Evolutionary conservation across 2,329 filamentous ascomycete genomes (phyloP), one percentile per base, ranked within the genome.

Genomic region (Shiraia sp.): DNA sequence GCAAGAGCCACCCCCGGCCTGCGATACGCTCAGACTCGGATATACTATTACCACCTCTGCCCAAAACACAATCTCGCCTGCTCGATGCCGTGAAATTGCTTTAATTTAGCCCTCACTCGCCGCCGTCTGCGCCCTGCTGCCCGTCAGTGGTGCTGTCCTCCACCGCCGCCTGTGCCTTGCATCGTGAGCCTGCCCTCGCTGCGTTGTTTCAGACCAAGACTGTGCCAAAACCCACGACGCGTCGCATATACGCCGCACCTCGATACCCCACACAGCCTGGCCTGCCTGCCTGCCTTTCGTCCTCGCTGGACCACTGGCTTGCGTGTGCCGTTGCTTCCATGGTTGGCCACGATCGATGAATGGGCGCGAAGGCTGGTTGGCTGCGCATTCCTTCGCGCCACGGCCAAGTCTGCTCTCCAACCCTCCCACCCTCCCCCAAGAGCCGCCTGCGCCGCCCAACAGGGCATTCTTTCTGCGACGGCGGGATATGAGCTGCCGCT

Each of bases 21-120:
- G 35, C 53, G 56, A 58, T 59, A 58, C 52, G 56, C 55, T 57
- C 52, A 53, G 55, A 59, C 55, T 42, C 38, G 36, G 40, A 48
- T 40, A 38, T 24, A 12, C 24, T 13, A 28, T 23, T 15, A 14
- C 12, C 4, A 31, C 38, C 26, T 38, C 33, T 40, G 30, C 42
- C 19, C 32, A 37, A 28, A 37, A 28, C 26, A 17, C 32, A 35
- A 44, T 41, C 27, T 40, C 34, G 41, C 32, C 22, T 28, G 19
- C 24, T 22, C 17, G 16, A 17, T 19, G 24, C 36, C 37, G 33
- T 45, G 48, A 53, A 55, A 59, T 56, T 48, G 42, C 46, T 26
- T 19, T 41, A 55, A 49, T 51, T 40, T 52, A 45, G 31, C 42
- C 28, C 39, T 26, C 39, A 27, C 36, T 34, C 38, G 7, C 33